Evolutionary conservation across 257 asterid genomes (phyloP).

Genomic region (Eustoma russellianum): DNA sequence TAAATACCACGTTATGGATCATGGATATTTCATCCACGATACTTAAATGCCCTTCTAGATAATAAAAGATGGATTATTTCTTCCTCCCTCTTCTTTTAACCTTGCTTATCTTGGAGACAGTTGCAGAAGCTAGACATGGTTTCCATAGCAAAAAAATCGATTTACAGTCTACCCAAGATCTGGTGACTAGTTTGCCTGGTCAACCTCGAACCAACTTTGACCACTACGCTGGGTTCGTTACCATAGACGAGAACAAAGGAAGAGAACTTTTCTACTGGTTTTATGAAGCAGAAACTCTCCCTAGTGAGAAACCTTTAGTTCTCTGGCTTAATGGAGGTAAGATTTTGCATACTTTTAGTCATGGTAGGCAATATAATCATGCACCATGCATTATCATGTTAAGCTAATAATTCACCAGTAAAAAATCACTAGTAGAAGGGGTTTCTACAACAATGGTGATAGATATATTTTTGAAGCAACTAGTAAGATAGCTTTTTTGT

Average conservation of each 20-base stretch:
- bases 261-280: slow-evolving; percentile 91
- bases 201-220: slow-evolving; percentile 53
- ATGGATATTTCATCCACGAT: slow-evolving; percentile 15
- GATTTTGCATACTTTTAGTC: neutral
- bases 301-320: slow-evolving; percentile 68
- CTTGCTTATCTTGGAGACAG: slow-evolving; percentile 20
- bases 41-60: neutral
- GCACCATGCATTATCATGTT: too few species aligned
- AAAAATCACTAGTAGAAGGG: neutral
- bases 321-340: slow-evolving; percentile 98
- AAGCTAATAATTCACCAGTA: neutral
- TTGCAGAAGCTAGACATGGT: slow-evolving; percentile 35
- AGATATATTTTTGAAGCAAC: too few species aligned
- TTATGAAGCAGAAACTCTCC: slow-evolving; percentile 47
- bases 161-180: slow-evolving; percentile 28
- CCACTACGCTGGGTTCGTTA: slow-evolving; percentile 73
- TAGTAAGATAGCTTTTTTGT: too few species aligned
- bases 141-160: slow-evolving; percentile 24
- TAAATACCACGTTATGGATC: slow-evolving; percentile 12
- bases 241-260: slow-evolving; percentile 50
- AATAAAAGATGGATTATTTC: slow-evolving; percentile 7
- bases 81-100: slow-evolving; percentile 25
- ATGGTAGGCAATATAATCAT: too few species aligned
- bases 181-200: slow-evolving; percentile 65
- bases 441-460: too few species aligned